Evolutionary conservation across 2,329 filamentous ascomycete genomes (phyloP).

Genomic region (Fusarium citri): DNA sequence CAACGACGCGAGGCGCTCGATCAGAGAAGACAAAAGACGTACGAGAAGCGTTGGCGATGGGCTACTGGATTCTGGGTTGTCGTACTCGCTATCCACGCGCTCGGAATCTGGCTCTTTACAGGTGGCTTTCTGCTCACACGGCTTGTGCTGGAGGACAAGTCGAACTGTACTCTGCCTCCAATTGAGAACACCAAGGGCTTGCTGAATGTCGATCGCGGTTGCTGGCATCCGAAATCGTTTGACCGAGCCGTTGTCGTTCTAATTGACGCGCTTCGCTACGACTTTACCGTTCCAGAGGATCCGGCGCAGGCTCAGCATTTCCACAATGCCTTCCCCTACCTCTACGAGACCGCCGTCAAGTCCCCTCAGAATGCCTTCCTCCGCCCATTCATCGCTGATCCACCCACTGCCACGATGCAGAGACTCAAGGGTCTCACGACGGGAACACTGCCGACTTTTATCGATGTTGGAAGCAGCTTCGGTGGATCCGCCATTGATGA

Average conservation of each 20-base stretch:
- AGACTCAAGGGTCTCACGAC: constrained; percentile 94
- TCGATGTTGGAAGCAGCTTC: constrained; percentile 95
- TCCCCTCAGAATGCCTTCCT: constrained; percentile 87
- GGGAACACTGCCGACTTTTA: constrained; percentile 92
- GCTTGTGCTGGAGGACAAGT: constrained; percentile 81
- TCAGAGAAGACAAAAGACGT: constrained; percentile 59
- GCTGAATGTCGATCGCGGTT: constrained; percentile 71
- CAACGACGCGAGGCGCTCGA: constrained; percentile 61
- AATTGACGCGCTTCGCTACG: constrained; percentile 94
- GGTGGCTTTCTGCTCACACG: constrained; percentile 94
- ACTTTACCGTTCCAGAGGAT: constrained; percentile 86
- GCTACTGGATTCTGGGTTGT: constrained; percentile 75
- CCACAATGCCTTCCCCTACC: constrained; percentile 87
- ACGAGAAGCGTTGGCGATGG: constrained; percentile 67
- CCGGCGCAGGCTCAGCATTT: constrained; percentile 63
- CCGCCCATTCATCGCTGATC: constrained; percentile 95
- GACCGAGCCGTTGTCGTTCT: constrained; percentile 90
- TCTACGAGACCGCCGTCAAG: constrained; percentile 83
- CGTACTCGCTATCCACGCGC: constrained; percentile 78
- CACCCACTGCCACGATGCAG: constrained; percentile 93
- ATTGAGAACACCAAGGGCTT: constrained; percentile 60
- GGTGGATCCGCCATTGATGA: constrained; percentile 95
- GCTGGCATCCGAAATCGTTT: constrained; percentile 96
- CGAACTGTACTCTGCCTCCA: constrained; percentile 76
- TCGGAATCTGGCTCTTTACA: constrained; percentile 91